Evolutionary conservation across 306 rosid genomes (phyloP), one percentile per base, ranked within the genome.

Genomic region (Vachellia collinsii): DNA sequence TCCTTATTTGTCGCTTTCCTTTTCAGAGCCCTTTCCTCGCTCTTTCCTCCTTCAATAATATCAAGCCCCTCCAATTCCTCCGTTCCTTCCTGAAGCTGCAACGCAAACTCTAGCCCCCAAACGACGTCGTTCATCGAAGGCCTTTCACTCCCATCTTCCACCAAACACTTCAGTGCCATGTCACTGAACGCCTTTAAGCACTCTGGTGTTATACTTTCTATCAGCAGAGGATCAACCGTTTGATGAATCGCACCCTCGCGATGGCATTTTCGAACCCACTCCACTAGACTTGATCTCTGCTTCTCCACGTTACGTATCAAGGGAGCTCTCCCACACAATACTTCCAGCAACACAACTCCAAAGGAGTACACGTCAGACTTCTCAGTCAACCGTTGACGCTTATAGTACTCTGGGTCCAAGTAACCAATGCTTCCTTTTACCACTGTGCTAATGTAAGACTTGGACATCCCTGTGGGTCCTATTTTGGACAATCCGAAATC

Each of bases 271-370:
- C n/a, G n/a, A n/a, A n/a, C n/a, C n/a, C n/a, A n/a, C n/a, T n/a
- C n/a, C n/a, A n/a, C n/a, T n/a, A n/a, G n/a, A n/a, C n/a, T n/a
- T n/a, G n/a, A n/a, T n/a, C n/a, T n/a, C n/a, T n/a, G n/a, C n/a
- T n/a, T n/a, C n/a, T n/a, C n/a, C n/a, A n/a, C n/a, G n/a, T n/a
- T n/a, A n/a, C n/a, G n/a, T n/a, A n/a, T n/a, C 47, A 42, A 42
- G 8, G 46, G 46, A 3, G 89, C 66, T 29, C 78, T 88, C 3
- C 46, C 46, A 42, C n/a, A n/a, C n/a, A n/a, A n/a, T n/a, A n/a
- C n/a, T n/a, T n/a, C n/a, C n/a, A n/a, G n/a, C n/a, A n/a, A n/a
- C n/a, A n/a, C n/a, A n/a, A n/a, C n/a, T n/a, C n/a, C n/a, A n/a
- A n/a, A n/a, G n/a, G n/a, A n/a, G n/a, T n/a, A n/a, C n/a, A n/a